Conservation (phyloP, 345 rosid genomes). For the Viola odorata region DNA sequence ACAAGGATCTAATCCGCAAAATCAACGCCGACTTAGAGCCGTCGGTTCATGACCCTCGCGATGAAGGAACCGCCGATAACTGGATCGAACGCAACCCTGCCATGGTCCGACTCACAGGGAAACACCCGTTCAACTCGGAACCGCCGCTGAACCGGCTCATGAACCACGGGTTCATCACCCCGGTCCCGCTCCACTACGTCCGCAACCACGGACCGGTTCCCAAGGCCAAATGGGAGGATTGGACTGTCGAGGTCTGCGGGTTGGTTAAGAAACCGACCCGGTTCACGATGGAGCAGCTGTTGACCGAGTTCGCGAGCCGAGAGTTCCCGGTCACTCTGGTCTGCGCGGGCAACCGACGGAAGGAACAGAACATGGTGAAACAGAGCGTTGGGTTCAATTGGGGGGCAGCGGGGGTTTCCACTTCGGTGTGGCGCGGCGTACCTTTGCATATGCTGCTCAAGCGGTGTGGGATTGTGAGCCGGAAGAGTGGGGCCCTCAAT, state of each 20-base stretch:
- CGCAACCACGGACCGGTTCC: conserved; percentile 92
- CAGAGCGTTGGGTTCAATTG: conserved; percentile 88
- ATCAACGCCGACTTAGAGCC: conserved; percentile 62
- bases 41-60: conserved; percentile 56
- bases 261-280: conserved; percentile 55
- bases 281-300: conserved; percentile 78
- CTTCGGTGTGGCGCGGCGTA: conserved; percentile 82
- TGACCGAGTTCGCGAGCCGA: conserved; percentile 49
- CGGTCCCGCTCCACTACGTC: conserved; percentile 88
- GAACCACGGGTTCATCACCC: conserved; percentile 96
- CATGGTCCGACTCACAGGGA: conserved; percentile 93
- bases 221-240: conserved; percentile 51
- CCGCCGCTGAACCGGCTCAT: conserved; percentile 71
- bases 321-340: conserved; percentile 78
- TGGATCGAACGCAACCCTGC: conserved; percentile 81
- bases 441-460: conserved; percentile 54
- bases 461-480: conserved; percentile 59
- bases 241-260: conserved; percentile 78
- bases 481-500: conserved; percentile 57
- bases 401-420: conserved; percentile 82
- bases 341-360: conserved; percentile 91
- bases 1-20: conserved; percentile 37
- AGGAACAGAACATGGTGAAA: conserved; percentile 88
- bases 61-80: conserved; percentile 64
- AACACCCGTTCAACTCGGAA: conserved; percentile 91